Percentiles rank a stretch among this genome's conserved stretches.
Conservation (phyloP, 2,329 filamentous ascomycete genomes). For the Lecanoromycetidae sp. region DNA sequence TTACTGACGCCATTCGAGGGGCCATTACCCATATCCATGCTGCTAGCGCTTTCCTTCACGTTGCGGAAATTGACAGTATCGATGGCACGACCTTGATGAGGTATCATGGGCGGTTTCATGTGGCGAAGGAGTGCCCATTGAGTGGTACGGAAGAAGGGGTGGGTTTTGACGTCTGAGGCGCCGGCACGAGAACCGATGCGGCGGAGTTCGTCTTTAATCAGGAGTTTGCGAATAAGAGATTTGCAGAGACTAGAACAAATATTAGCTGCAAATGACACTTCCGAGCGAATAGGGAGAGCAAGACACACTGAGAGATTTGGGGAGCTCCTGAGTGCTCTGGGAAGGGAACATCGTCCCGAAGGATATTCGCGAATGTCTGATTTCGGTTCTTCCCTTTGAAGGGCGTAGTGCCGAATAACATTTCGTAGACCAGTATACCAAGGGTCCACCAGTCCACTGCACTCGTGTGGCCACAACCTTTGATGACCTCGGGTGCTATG, state of each 20-base stretch:
- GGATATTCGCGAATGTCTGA: constrained; percentile 92
- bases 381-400: constrained; percentile 99
- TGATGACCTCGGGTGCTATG: constrained; percentile 97
- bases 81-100: constrained; percentile 75
- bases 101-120: constrained; percentile 95
- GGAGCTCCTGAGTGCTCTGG: constrained; percentile 75
- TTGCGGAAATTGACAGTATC: constrained; percentile 97
- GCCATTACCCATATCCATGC: constrained; percentile 63
- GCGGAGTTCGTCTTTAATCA: constrained; percentile 95
- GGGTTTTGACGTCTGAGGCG: constrained; percentile 89
- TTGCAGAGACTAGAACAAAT: constrained; percentile 65
- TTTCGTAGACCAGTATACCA: constrained; percentile 94
- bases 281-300: not conserved
- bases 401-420: constrained; percentile 95
- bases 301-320: constrained; percentile 77
- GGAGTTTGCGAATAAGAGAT: constrained; percentile 83
- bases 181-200: constrained; percentile 87
- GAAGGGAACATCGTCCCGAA: constrained; percentile 91
- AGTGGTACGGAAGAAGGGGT: constrained; percentile 90
- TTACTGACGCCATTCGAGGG: constrained; percentile 8
- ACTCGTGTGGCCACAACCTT: constrained; percentile 94
- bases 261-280: not conserved
- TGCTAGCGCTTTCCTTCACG: constrained; percentile 82
- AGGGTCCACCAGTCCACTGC: constrained; percentile 99
- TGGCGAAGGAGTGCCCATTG: constrained; percentile 96